Base-by-base conservation (phyloP, 73 alveolate species). In the Tetrahymena malaccensis region DNA sequence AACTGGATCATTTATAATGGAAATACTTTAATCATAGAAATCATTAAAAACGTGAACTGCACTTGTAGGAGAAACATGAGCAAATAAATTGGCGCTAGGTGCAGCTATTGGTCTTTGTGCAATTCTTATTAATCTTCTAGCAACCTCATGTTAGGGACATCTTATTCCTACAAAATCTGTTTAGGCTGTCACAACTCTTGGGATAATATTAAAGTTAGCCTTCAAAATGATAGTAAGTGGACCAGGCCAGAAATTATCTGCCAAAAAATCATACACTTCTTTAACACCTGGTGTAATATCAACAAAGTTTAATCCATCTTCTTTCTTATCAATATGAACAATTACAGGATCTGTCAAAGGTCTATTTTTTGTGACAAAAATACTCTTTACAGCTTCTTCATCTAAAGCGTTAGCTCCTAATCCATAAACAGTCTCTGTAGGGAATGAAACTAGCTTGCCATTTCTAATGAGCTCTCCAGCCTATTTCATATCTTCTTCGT, bases 351-450 rank as follows among this genome's bases (percentile, higher is more conserved):
- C 99, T n/a, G 98, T 98, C 70, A 98, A 96, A 16, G 99, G 99
- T 35, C 99, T 93, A 35, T 97, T 98, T 95, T 99, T 99, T 33
- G 99, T 96, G 93, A 93, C 96, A 96, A 99, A 99, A 56, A 99
- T 99, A 57, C 85, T 95, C 85, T 93, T 58, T 93, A 99, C 97
- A 8, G 99, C 99, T 83, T 97, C 98, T 10, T 96, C 98, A 96
- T 98, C 96, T 50, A 98, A 96, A 37, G 99, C 99, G 98, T 99
- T 99, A 3, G 99, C 99, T 44, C 99, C 99, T 25, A 99, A 96
- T 13, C 99, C 99, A 96, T 99, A 99, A 33, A 99, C 99, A 0
- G 99, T 99, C 94, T 99, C 99, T 9, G 99, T 99, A 34, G 99
- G 99, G 97, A 99, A 98, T 44, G 99, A 70, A 33, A 70, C 89